Evolutionary conservation across 805 yeast genomes (phyloP).

Genomic region (Candida qinlingensis): DNA sequence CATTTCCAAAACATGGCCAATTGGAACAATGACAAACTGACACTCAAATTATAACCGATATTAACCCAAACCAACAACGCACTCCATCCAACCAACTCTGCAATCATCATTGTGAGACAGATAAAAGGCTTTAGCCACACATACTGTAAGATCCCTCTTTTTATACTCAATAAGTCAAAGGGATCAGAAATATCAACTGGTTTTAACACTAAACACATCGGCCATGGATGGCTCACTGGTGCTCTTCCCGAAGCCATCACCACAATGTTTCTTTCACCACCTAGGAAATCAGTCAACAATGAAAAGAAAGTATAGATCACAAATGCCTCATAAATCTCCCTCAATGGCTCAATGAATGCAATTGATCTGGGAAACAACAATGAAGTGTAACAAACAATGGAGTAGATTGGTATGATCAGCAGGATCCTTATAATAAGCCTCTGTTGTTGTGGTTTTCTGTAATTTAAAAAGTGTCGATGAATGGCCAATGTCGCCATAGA

Average conservation of each 20-base stretch:
- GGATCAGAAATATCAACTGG: slow-evolving; percentile 86
- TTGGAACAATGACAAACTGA: slow-evolving; percentile 75
- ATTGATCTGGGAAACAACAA: slow-evolving; percentile 42
- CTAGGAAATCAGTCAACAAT: slow-evolving; percentile 73
- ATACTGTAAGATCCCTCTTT: slow-evolving; percentile 85
- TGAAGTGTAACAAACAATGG: slow-evolving; percentile 61
- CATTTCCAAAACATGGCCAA: slow-evolving; percentile 92
- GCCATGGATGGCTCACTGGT: slow-evolving; percentile 62
- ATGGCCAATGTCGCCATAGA: slow-evolving; percentile 25
- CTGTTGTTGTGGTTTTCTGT: slow-evolving; percentile 86
- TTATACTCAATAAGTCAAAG: slow-evolving; percentile 63
- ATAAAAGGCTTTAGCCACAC: slow-evolving; percentile 91
- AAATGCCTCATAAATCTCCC: slow-evolving; percentile 94
- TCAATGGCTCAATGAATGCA: slow-evolving; percentile 58
- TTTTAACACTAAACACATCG: slow-evolving; percentile 42
- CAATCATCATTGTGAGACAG: slow-evolving; percentile 47
- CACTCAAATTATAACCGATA: slow-evolving; percentile 70
- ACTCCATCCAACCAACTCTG: slow-evolving; percentile 45
- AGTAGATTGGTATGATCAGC: slow-evolving; percentile 75
- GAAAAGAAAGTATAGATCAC: slow-evolving; percentile 92
- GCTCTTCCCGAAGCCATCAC: slow-evolving; percentile 62
- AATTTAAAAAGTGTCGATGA: slow-evolving; percentile 55
- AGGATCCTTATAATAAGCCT: slow-evolving; percentile 78
- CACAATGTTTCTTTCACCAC: slow-evolving; percentile 87
- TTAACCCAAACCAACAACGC: slow-evolving; percentile 60